These are phyloP conservation scores for Solanum paucissectum DNA, from an alignment of 257 asterid genomes.

Conservation along the genomic window DNA sequence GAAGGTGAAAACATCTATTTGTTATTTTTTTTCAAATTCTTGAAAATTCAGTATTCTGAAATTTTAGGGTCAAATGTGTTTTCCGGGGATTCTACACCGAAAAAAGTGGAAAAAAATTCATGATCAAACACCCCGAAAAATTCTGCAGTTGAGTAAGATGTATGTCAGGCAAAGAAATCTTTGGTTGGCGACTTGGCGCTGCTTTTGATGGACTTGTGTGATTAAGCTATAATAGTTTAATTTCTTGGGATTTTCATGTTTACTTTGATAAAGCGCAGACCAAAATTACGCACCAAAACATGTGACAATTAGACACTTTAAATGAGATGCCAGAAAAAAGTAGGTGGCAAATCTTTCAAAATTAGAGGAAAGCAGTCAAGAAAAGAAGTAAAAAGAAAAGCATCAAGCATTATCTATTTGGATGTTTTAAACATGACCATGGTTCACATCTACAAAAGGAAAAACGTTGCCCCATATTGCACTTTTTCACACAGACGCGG, in stretches of 20 bases:
- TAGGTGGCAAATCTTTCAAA: neutral
- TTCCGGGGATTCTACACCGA: no score
- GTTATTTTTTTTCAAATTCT: neutral
- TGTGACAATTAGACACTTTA: slow-evolving; percentile 9
- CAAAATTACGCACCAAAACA: slow-evolving; percentile 18
- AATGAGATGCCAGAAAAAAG: slow-evolving; percentile 17
- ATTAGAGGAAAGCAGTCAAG: neutral
- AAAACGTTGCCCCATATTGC: neutral
- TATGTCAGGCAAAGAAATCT: neutral
- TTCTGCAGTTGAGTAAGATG: neutral
- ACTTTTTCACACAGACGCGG: neutral
- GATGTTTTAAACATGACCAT: neutral
- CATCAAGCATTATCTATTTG: neutral
- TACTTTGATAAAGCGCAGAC: slow-evolving; percentile 18
- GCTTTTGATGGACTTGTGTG: slow-evolving; percentile 19
- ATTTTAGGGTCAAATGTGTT: neutral
- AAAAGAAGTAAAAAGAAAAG: neutral
- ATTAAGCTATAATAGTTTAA: slow-evolving; percentile 6
- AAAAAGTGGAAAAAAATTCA: neutral
- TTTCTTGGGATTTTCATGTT: slow-evolving; percentile 27
- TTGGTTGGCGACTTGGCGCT: neutral
- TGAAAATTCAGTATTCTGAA: no score
- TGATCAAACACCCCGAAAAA: no score
- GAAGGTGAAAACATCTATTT: neutral
- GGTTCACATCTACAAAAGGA: neutral